Percentiles rank a stretch among this genome's conserved stretches.
phyloP scores from a whole-genome alignment of 352 stramenopile species.

The Phytophthora multivora region DNA sequence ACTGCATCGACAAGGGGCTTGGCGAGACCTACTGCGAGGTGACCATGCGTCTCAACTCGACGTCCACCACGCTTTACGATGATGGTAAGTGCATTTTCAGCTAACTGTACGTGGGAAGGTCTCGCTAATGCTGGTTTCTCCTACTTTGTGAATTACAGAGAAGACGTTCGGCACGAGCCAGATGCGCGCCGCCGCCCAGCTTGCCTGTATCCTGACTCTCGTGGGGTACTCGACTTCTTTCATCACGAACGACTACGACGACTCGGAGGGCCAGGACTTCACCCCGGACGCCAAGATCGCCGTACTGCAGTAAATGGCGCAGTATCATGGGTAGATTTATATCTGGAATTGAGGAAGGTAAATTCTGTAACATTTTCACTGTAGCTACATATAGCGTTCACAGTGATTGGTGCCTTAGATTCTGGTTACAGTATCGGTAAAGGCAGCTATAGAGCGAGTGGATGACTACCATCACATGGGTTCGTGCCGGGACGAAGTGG shows the following conservation, averaged over 20 bases:
- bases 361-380: conserved; percentile 12
- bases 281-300: conserved; percentile 36
- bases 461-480: no score
- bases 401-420: no score
- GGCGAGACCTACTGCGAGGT: conserved; percentile 66
- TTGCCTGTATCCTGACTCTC: conserved; percentile 73
- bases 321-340: conserved; percentile 18
- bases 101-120: not conserved
- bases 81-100: conserved; percentile 43
- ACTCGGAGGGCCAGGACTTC: conserved; percentile 30
- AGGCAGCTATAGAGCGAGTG: no score
- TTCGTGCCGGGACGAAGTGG: no score
- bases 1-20: conserved; percentile 61
- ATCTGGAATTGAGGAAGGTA: conserved; percentile 18
- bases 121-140: not conserved
- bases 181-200: conserved; percentile 65
- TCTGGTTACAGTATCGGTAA: no score
- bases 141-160: conserved; percentile 24
- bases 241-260: conserved; percentile 61
- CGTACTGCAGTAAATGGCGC: conserved; percentile 24
- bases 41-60: conserved; percentile 60
- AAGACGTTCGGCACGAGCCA: conserved; percentile 56
- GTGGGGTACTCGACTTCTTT: conserved; percentile 77
- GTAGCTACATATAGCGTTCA: no score
- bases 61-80: conserved; percentile 73